Conservation (phyloP, 2,329 filamentous ascomycete genomes). For the Dothistroma septosporum region DNA sequence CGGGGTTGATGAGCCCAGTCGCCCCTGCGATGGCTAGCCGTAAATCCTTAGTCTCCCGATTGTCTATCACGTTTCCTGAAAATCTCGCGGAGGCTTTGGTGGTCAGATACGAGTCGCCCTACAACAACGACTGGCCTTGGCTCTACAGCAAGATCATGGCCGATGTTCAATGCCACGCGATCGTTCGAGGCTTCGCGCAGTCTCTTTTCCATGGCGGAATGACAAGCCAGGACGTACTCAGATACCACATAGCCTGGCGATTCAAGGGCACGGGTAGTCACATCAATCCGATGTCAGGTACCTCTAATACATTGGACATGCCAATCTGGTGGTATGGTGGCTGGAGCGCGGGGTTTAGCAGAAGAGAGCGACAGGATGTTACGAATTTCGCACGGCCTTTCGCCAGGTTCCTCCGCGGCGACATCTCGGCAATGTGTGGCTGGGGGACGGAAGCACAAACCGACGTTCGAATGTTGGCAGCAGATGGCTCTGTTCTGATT, state of each 20-base stretch:
- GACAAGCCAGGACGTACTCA: conserved; percentile 17
- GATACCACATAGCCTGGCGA: conserved; percentile 19
- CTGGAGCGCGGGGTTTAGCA: conserved; percentile 16
- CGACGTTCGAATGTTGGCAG: conserved; percentile 15
- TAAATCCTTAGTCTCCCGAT: conserved; percentile 12
- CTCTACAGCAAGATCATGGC: conserved; percentile 21
- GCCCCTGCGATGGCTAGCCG: conserved; percentile 6
- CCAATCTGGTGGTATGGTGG: conserved; percentile 18
- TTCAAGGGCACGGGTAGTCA: conserved; percentile 9
- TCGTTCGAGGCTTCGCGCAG: conserved; percentile 17
- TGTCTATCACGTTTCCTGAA: conserved; percentile 11
- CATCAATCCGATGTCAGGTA: conserved; percentile 8
- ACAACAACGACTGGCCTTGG: conserved; percentile 16
- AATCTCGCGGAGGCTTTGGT: conserved; percentile 15
- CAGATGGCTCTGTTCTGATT: conserved; percentile 11
- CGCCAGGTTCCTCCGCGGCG: conserved; percentile 15
- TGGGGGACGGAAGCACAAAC: conserved; percentile 18
- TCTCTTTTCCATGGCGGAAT: conserved; percentile 19
- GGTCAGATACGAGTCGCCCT: conserved; percentile 10
- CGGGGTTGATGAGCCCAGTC: neutral
- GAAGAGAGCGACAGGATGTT: conserved; percentile 18
- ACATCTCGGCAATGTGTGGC: conserved; percentile 5
- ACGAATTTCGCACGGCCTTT: conserved; percentile 15
- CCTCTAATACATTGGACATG: conserved; percentile 15
- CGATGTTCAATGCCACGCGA: conserved; percentile 19